These are phyloP conservation scores for Peronospora destructor DNA, from an alignment of 352 stramenopile species.

Conservation along the genomic window DNA sequence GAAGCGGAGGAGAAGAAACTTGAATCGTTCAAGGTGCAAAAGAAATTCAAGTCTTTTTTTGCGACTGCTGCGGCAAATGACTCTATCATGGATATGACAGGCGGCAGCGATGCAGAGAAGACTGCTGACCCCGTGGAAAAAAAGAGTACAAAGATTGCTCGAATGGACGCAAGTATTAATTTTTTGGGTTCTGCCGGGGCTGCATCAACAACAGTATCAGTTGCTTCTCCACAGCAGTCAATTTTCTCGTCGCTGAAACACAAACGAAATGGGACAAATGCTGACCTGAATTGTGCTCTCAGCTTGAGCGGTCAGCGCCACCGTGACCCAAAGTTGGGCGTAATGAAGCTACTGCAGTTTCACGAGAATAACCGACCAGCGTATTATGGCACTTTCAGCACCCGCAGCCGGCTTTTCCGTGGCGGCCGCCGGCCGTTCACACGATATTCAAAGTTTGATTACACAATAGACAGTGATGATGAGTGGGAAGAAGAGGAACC, in stretches of 20 bases:
- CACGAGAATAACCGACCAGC: conserved; percentile 77
- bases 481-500: conserved; percentile 87
- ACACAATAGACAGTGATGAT: conserved; percentile 77
- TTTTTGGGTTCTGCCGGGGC: conserved; percentile 17
- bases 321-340: conserved; percentile 49
- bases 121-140: conserved; percentile 5
- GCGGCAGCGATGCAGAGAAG: conserved; percentile 6
- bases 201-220: not conserved
- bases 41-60: conserved; percentile 64
- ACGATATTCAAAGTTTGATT: conserved; percentile 61
- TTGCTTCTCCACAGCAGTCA: conserved; percentile 2
- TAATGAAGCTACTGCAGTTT: conserved; percentile 86
- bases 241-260: conserved; percentile 28
- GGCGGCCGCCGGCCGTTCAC: conserved; percentile 59
- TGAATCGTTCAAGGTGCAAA: conserved; percentile 46
- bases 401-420: conserved; percentile 43
- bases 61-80: conserved; percentile 7
- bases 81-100: conserved; percentile 20
- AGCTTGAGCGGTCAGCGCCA: conserved; percentile 48
- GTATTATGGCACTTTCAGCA: conserved; percentile 75
- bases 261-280: conserved; percentile 15
- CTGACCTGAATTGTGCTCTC: conserved; percentile 15
- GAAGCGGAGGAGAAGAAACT: conserved; percentile 36
- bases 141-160: conserved; percentile 32
- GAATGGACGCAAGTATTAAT: conserved; percentile 42